phyloP scores from a whole-genome alignment of 345 rosid genomes.

The Cardamine occulta region DNA sequence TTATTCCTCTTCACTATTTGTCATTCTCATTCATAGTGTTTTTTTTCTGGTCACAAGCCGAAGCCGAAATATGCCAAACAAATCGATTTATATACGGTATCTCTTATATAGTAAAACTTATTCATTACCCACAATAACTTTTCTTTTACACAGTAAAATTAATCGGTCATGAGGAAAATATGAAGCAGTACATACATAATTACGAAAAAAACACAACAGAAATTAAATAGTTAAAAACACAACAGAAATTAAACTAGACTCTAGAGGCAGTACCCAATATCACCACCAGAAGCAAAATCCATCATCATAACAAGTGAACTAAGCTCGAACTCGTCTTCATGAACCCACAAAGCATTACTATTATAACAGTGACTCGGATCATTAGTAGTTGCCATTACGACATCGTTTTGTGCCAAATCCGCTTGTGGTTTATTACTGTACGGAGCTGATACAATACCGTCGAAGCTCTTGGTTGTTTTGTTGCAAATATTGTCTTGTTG shows the following conservation, averaged over 20 bases:
- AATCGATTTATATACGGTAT: too few species aligned
- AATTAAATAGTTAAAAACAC: too few species aligned
- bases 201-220: too few species aligned
- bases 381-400: neutral
- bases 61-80: neutral
- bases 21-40: too few species aligned
- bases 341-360: conserved; percentile 45
- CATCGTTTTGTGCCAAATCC: conserved; percentile 16
- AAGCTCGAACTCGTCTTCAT: conserved; percentile 42
- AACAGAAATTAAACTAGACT: conserved; percentile 3
- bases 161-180: too few species aligned
- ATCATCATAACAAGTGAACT: conserved; percentile 39
- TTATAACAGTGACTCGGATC: conserved; percentile 4
- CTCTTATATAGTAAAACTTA: too few species aligned
- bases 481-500: conserved; percentile 59
- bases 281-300: conserved; percentile 44
- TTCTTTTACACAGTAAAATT: too few species aligned
- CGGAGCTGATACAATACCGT: neutral
- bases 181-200: too few species aligned
- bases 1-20: too few species aligned
- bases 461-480: conserved; percentile 12
- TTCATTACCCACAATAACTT: too few species aligned
- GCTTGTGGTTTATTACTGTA: conserved; percentile 2
- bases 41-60: too few species aligned
- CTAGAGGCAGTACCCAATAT: conserved; percentile 31